A percentile compares a stretch with the other conserved stretches of the same genome.
These are phyloP conservation scores for Cyclotella choctawhatcheeana DNA, from an alignment of 108 stramenopile species.

Conservation along the genomic window DNA sequence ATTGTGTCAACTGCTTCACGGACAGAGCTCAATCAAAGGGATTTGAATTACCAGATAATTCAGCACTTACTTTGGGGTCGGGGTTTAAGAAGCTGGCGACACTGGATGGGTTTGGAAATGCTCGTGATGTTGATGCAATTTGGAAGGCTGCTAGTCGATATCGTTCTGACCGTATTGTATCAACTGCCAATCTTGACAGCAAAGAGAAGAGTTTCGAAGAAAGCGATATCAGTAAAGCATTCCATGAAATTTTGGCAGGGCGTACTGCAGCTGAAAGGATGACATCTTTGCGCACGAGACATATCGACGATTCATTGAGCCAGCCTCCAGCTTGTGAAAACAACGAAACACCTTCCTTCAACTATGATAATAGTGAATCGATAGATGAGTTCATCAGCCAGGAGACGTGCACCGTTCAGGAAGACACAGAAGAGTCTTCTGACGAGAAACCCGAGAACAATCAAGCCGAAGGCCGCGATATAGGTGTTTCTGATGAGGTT, in stretches of 20 bases:
- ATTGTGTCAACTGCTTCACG: constrained; percentile 43
- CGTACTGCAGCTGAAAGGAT: constrained; percentile 12
- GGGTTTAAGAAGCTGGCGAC: constrained; percentile 18
- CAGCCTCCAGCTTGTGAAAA: not conserved
- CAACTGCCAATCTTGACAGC: not conserved
- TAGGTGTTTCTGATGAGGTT: constrained; percentile 34
- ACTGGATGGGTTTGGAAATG: constrained; percentile 37
- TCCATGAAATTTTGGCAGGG: constrained; percentile 6
- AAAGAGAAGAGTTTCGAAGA: constrained; percentile 10
- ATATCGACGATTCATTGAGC: not conserved
- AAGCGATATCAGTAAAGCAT: constrained; percentile 9
- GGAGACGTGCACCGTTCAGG: constrained; percentile 8
- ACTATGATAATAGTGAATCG: not conserved
- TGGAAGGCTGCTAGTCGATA: constrained; percentile 15
- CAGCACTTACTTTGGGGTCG: not conserved
- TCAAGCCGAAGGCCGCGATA: constrained; percentile 24
- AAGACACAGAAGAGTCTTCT: constrained; percentile 6
- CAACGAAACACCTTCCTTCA: not conserved
- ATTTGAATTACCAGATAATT: constrained; percentile 4
- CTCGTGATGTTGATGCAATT: constrained; percentile 23
- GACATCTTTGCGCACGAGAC: not conserved
- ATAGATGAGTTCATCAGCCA: constrained; percentile 7
- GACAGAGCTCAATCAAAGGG: constrained; percentile 5
- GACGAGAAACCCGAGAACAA: constrained; percentile 14
- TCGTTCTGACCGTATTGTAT: constrained; percentile 20